These are phyloP conservation scores for Penicillium olsonii DNA, from an alignment of 2,329 filamentous ascomycete species.

Conservation along the genomic window DNA sequence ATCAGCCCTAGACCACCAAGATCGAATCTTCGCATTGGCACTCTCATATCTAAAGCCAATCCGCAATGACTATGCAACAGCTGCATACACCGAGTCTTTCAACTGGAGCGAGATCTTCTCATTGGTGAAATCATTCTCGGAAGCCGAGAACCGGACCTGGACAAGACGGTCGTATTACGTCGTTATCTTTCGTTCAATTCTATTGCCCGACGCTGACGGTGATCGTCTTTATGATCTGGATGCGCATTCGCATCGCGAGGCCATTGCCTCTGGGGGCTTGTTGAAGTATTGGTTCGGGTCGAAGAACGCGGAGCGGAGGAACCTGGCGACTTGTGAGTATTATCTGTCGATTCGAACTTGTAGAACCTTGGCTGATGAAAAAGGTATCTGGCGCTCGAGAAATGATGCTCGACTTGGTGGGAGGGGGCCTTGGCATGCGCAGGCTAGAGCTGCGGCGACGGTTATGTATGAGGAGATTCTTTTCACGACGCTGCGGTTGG, in stretches of 20 bases:
- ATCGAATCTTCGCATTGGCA: slow-evolving; percentile 70
- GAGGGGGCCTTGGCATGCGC: slow-evolving; percentile 57
- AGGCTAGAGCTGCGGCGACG: slow-evolving; percentile 52
- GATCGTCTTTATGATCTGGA: slow-evolving; percentile 72
- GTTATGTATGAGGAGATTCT: slow-evolving; percentile 64
- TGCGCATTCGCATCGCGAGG: slow-evolving; percentile 76
- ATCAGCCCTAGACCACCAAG: slow-evolving; percentile 63
- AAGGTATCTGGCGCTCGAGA: slow-evolving; percentile 66
- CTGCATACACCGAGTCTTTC: slow-evolving; percentile 71
- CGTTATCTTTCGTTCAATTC: slow-evolving; percentile 76
- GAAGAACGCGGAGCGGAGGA: slow-evolving; percentile 68
- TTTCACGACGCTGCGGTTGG: slow-evolving; percentile 64
- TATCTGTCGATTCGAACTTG: not conserved
- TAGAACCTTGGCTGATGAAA: slow-evolving; percentile 6
- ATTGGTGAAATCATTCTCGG: slow-evolving; percentile 56
- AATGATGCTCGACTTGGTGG: slow-evolving; percentile 64
- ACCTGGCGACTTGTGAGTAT: slow-evolving; percentile 75
- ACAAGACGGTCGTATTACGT: slow-evolving; percentile 72
- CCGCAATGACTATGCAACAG: slow-evolving; percentile 73
- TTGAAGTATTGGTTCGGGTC: slow-evolving; percentile 93
- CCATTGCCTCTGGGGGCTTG: slow-evolving; percentile 75
- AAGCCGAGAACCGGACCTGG: slow-evolving; percentile 56
- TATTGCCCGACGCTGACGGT: slow-evolving; percentile 67
- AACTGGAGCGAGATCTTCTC: slow-evolving; percentile 71
- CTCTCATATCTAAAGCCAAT: slow-evolving; percentile 65